Evolutionary conservation across 2,329 filamentous ascomycete species (phyloP).

Genomic region (Neoarthrinium moseri): DNA sequence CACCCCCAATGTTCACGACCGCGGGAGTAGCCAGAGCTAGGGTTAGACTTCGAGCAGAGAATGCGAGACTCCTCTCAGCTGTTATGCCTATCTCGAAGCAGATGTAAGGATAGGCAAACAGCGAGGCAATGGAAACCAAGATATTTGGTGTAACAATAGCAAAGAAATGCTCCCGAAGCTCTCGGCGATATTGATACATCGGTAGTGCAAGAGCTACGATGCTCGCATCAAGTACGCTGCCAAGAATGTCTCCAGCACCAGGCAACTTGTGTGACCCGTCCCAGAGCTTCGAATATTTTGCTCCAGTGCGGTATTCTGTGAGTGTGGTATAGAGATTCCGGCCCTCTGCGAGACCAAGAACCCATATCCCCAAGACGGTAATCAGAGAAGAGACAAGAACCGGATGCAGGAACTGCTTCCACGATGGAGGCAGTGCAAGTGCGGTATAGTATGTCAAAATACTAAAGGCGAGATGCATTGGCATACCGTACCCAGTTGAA

Average conservation of each 20-base stretch:
- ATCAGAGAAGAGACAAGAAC: constrained; percentile 54
- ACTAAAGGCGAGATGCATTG: constrained; percentile 44
- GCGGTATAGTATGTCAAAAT: constrained; percentile 52
- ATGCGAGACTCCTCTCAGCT: constrained; percentile 49
- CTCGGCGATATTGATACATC: constrained; percentile 59
- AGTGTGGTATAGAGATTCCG: constrained; percentile 40
- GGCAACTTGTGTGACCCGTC: constrained; percentile 34
- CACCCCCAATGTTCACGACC: constrained; percentile 54
- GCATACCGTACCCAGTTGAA: constrained; percentile 49
- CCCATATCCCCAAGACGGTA: constrained; percentile 52
- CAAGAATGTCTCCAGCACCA: constrained; percentile 57
- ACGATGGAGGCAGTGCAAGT: constrained; percentile 44
- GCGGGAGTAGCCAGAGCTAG: constrained; percentile 60
- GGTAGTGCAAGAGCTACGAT: constrained; percentile 60
- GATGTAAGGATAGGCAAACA: constrained; percentile 57
- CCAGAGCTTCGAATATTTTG: constrained; percentile 54
- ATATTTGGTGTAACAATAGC: constrained; percentile 55
- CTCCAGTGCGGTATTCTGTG: constrained; percentile 47
- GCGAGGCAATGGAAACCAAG: constrained; percentile 47
- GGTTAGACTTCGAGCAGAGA: constrained; percentile 55
- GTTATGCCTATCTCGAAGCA: constrained; percentile 56
- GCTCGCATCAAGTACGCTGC: constrained; percentile 53
- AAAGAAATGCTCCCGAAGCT: constrained; percentile 51
- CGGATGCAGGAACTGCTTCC: constrained; percentile 54
- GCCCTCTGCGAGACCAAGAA: constrained; percentile 45